phyloP scores from a whole-genome alignment of 2,329 filamentous ascomycete species.

The Aspergillus nomiae region DNA sequence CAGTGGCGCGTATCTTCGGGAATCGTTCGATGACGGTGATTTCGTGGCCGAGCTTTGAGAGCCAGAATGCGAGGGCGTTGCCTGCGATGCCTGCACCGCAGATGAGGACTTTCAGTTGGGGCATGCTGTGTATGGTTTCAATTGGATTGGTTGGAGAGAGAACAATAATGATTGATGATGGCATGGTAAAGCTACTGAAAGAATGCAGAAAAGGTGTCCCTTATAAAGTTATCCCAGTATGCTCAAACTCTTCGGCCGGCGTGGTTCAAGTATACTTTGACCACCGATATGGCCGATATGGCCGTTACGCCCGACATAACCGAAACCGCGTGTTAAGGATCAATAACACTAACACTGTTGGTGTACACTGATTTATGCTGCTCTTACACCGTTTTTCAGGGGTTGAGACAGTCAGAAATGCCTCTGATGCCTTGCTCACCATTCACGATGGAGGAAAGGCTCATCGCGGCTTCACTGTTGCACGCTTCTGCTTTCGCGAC shows the following conservation, averaged over 20 bases:
- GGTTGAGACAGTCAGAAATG: no score
- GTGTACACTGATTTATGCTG: no score
- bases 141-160: no score
- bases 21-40: conserved; percentile 49
- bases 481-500: no score
- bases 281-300: not conserved
- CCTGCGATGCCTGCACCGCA: conserved; percentile 45
- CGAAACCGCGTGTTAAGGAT: not conserved
- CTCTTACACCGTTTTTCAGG: no score
- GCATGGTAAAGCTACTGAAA: not conserved
- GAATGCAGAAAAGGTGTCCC: not conserved
- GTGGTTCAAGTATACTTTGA: not conserved
- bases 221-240: not conserved
- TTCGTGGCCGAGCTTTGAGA: conserved; percentile 43
- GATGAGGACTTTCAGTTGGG: conserved; percentile 51
- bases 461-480: no score
- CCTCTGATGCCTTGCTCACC: no score
- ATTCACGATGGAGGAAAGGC: no score
- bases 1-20: conserved; percentile 48
- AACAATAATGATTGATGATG: no score
- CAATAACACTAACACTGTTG: no score
- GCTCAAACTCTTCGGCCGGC: not conserved
- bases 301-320: not conserved
- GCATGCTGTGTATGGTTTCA: conserved; percentile 4
- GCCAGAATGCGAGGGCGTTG: conserved; percentile 53